These are phyloP conservation scores for Moringa oleifera DNA, from an alignment of 345 rosid genomes.

Conservation along the genomic window DNA sequence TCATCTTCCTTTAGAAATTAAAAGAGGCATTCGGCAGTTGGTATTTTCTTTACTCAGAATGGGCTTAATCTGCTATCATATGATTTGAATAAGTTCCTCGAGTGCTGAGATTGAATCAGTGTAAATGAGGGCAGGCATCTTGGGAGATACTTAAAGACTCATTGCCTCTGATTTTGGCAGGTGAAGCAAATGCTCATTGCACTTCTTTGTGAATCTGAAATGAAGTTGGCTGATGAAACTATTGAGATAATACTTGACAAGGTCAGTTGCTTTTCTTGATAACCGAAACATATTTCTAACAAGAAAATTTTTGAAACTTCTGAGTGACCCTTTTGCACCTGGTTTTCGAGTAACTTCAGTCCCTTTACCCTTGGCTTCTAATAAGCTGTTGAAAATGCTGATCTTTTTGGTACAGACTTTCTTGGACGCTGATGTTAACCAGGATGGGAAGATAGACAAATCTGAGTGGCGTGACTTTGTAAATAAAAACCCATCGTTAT, in stretches of 20 bases:
- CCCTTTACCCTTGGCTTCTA: background rate
- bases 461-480: conserved; percentile 85
- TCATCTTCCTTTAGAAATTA: too few species aligned
- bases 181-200: conserved; percentile 98
- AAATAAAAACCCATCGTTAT: conserved; percentile 71
- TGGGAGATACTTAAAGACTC: conserved; percentile 4
- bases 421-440: conserved; percentile 76
- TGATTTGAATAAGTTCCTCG: too few species aligned
- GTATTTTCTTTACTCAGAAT: too few species aligned
- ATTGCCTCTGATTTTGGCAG: conserved; percentile 42
- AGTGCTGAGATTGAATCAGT: too few species aligned
- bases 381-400: too few species aligned
- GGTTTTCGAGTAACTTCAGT: background rate
- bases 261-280: conserved; percentile 31
- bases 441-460: conserved; percentile 84
- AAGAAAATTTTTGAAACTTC: background rate
- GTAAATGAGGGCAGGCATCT: background rate
- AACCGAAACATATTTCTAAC: background rate
- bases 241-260: conserved; percentile 92
- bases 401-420: conserved; percentile 53
- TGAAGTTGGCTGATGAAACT: conserved; percentile 96
- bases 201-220: conserved; percentile 90
- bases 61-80: too few species aligned
- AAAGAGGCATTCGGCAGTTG: too few species aligned
- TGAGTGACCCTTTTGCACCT: background rate